These are phyloP conservation scores for Cinchona pubescens DNA, from an alignment of 257 asterid genomes.

Conservation along the genomic window DNA sequence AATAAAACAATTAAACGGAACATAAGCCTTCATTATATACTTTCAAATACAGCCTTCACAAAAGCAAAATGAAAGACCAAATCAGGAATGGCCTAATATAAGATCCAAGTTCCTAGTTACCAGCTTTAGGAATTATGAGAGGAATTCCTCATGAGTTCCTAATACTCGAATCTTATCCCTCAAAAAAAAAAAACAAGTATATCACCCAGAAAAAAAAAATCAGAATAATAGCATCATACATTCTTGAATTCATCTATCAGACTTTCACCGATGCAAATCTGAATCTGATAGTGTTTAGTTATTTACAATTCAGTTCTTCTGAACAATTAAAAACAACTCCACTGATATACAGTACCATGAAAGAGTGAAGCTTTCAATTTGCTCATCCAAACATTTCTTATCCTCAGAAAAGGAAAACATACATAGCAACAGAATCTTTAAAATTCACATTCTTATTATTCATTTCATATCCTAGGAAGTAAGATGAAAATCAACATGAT, in stretches of 20 bases:
- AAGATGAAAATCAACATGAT: conserved; percentile 3
- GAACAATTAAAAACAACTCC: not conserved
- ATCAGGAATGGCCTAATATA: not conserved
- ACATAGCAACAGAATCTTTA: not conserved
- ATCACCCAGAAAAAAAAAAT: not conserved
- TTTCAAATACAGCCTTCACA: not conserved
- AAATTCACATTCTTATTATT: not conserved
- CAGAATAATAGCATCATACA: not conserved
- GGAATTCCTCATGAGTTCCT: not conserved
- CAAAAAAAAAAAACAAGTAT: not conserved
- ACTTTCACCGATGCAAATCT: not conserved
- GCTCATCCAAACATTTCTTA: not conserved
- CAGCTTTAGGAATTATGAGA: not conserved
- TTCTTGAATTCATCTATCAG: not conserved
- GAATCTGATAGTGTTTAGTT: not conserved
- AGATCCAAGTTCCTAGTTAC: not conserved
- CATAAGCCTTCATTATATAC: not conserved
- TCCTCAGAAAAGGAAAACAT: not conserved
- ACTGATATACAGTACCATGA: not conserved
- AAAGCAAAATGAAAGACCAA: not conserved
- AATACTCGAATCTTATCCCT: not conserved
- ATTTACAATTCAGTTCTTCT: not conserved
- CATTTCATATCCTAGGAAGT: not conserved
- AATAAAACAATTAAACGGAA: not conserved
- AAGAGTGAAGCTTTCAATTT: not conserved